Percentiles rank a stretch among this genome's conserved stretches.
These are phyloP conservation scores for Nigrospora oryzae DNA, from an alignment of 2,329 filamentous ascomycete genomes.

Conservation along the genomic window DNA sequence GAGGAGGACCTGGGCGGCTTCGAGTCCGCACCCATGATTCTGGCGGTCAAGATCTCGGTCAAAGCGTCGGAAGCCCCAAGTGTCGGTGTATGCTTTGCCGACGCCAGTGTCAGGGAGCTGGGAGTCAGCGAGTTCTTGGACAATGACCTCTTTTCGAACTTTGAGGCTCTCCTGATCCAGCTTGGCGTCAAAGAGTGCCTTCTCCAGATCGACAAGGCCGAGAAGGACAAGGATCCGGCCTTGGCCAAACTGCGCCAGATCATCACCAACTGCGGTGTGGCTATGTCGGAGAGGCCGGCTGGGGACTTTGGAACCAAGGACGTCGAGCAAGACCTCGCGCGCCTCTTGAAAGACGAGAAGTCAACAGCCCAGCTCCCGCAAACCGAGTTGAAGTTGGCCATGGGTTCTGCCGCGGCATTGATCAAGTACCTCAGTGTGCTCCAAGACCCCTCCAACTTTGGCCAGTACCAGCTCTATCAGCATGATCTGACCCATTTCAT, in stretches of 20 bases:
- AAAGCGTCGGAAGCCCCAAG: conserved; percentile 76
- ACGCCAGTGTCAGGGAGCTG: conserved; percentile 90
- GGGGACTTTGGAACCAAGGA: conserved; percentile 81
- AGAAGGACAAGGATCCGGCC: conserved; percentile 84
- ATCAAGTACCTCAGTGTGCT: conserved; percentile 92
- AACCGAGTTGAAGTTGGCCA: conserved; percentile 88
- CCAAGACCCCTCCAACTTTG: conserved; percentile 89
- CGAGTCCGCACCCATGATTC: conserved; percentile 85
- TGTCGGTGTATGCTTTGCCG: conserved; percentile 94
- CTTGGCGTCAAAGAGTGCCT: conserved; percentile 92
- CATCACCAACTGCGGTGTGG: conserved; percentile 85
- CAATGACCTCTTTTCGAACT: conserved; percentile 97
- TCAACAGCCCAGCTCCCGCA: conserved; percentile 72
- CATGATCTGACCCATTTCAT: conserved; percentile 96
- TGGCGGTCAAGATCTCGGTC: conserved; percentile 89
- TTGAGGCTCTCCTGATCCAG: conserved; percentile 92
- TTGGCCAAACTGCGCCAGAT: conserved; percentile 80
- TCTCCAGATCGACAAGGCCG: conserved; percentile 67
- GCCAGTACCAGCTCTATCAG: conserved; percentile 94
- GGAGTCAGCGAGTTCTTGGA: conserved; percentile 98
- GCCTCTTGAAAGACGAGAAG: conserved; percentile 80
- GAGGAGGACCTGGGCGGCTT: conserved; percentile 88
- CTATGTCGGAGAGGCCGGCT: conserved; percentile 69
- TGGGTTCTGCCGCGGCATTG: conserved; percentile 86
- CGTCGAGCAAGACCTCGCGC: conserved; percentile 88